Evolutionary conservation across 2,329 filamentous ascomycete species (phyloP).

Genomic region (Cercospora beticola): DNA sequence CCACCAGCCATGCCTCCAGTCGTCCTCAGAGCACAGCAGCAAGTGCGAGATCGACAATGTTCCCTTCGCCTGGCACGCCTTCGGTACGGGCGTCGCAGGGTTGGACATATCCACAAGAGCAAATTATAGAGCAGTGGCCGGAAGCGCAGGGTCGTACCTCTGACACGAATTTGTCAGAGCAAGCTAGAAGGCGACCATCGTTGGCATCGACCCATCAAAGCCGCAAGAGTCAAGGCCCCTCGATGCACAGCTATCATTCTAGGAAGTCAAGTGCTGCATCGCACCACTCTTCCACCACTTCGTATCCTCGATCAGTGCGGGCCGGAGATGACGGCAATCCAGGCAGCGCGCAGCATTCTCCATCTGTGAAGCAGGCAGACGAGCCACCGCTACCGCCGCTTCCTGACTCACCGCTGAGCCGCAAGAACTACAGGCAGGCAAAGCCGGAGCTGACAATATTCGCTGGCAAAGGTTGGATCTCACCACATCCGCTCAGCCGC

Average conservation of each 20-base stretch:
- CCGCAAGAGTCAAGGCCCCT: constrained; percentile 4
- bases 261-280: constrained; percentile 4
- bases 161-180: background rate
- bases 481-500: constrained; percentile 36
- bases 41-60: background rate
- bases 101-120: background rate
- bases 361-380: background rate
- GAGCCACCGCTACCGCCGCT: background rate
- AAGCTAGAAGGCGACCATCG: background rate
- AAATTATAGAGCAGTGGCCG: background rate
- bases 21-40: background rate
- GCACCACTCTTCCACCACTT: constrained; percentile 5
- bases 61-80: background rate
- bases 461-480: constrained; percentile 38
- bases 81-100: background rate
- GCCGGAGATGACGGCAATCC: background rate
- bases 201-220: background rate
- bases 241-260: background rate
- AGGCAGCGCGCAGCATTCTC: background rate
- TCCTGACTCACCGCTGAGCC: constrained; percentile 5
- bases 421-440: background rate
- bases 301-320: background rate
- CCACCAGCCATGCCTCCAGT: background rate
- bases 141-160: background rate
- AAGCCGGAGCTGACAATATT: constrained; percentile 26